Conservation (phyloP, 2,329 filamentous ascomycete species). For the Rutstroemia sp. region DNA sequence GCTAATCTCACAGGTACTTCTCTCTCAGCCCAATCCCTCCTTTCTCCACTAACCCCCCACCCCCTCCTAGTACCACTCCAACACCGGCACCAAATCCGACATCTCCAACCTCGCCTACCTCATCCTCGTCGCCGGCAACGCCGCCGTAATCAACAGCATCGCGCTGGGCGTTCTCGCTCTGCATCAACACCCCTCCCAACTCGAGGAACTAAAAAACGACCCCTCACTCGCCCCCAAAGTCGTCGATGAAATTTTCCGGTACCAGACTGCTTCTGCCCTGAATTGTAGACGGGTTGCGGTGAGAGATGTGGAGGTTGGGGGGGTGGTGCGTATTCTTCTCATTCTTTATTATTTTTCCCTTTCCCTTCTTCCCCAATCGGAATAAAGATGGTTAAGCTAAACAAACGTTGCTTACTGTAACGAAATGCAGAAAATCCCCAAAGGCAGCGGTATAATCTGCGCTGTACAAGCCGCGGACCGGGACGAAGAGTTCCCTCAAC, state of each 20-base stretch:
- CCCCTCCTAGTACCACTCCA: conserved; percentile 28
- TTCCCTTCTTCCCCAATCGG: too few species aligned
- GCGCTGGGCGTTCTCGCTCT: conserved; percentile 39
- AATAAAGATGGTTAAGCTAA: too few species aligned
- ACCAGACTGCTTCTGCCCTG: conserved; percentile 40
- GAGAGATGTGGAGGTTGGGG: conserved; percentile 38
- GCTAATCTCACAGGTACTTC: neutral
- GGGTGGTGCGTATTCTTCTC: conserved; percentile 22
- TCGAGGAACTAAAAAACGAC: conserved; percentile 35
- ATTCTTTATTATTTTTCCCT: neutral
- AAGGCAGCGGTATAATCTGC: conserved; percentile 40
- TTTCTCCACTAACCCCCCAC: too few species aligned
- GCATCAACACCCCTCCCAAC: conserved; percentile 36
- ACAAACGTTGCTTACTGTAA: neutral
- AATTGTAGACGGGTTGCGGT: conserved; percentile 42
- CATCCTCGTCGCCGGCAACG: conserved; percentile 43
- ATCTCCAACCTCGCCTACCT: conserved; percentile 39
- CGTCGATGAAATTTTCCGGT: conserved; percentile 42
- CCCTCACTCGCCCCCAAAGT: conserved; percentile 33
- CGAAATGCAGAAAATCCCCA: conserved; percentile 21
- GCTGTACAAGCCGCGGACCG: conserved; percentile 41
- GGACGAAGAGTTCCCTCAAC: conserved; percentile 36
- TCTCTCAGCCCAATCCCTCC: too few species aligned
- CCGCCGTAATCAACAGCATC: conserved; percentile 46
- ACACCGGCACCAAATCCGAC: conserved; percentile 39